These are phyloP conservation scores for Paramyrothecium roridum DNA, from an alignment of 2,329 filamentous ascomycete genomes.

Conservation along the genomic window DNA sequence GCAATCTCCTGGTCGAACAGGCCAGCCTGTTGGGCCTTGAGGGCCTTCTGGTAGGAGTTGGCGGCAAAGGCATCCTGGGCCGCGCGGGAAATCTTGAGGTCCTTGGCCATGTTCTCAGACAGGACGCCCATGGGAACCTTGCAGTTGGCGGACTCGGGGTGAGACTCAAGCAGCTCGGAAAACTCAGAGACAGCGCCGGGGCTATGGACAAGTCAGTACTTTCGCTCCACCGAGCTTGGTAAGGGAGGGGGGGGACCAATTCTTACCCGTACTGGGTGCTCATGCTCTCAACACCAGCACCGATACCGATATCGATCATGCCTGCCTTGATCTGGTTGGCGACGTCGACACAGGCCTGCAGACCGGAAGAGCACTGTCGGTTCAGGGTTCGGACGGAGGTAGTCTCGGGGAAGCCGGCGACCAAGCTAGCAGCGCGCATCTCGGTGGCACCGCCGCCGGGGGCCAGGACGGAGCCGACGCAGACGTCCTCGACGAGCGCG, in stretches of 20 bases:
- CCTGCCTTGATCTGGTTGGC: constrained; percentile 87
- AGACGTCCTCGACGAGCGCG: constrained; percentile 83
- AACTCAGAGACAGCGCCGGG: constrained; percentile 88
- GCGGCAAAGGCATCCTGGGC: constrained; percentile 92
- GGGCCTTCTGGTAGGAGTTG: constrained; percentile 86
- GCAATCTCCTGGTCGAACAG: constrained; percentile 90
- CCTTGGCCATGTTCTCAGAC: constrained; percentile 92
- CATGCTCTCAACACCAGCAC: constrained; percentile 97
- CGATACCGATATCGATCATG: constrained; percentile 94
- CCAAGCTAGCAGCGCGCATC: constrained; percentile 87
- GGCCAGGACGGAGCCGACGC: constrained; percentile 85
- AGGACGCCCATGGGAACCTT: constrained; percentile 96
- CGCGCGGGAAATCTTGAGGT: constrained; percentile 66
- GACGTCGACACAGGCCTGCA: constrained; percentile 90
- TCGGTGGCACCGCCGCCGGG: constrained; percentile 95
- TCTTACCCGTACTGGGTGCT: constrained; percentile 81
- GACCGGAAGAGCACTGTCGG: constrained; percentile 88
- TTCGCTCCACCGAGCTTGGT: not conserved
- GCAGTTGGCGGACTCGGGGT: constrained; percentile 86
- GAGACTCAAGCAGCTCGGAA: constrained; percentile 78
- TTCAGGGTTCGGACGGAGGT: constrained; percentile 87
- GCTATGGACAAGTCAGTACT: constrained; percentile 32
- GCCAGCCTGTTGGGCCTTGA: constrained; percentile 80
- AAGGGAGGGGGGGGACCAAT: not conserved
- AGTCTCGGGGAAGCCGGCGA: constrained; percentile 84